Base-by-base conservation (phyloP, 2,329 filamentous ascomycete genomes). In the Hymenoscyphus infarciens region DNA sequence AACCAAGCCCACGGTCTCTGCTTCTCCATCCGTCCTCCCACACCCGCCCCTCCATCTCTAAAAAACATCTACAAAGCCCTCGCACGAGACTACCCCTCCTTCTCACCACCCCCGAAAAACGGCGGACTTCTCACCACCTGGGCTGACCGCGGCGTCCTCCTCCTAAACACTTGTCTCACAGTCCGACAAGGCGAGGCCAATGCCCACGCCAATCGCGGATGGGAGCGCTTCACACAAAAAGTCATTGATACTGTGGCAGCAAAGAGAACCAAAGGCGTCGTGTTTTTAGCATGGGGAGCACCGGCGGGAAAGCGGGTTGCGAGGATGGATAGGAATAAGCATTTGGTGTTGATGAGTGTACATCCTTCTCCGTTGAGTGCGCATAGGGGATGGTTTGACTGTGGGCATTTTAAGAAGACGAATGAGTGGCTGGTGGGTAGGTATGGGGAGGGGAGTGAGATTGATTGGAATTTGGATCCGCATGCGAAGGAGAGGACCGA, bases 1-100 rank as follows among this genome's bases (percentile, higher is more conserved):
- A 96, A 96, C 76, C 95, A 99, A 81, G 95, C 95, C 58, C 95
- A 98, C 76, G 95, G 95, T 53, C 87, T 99, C 63, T 94, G 91
- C 74, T 99, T 99, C 82, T 97, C 92, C 56, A 93, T 98, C 61
- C 90, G 91, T 10, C 88, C 94, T 2, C 95, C 95, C 0, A 96
- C 92, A 0, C 85, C 86, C 3, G 92, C 94, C 1, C 95, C 95
- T 0, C 93, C 94, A 0, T 97, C 92, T 0, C 87, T 99, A 16
- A 86, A 86, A 71, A 99, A 99, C 78, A 97, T 99, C 79, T 99
- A 96, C 81, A 92, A 83, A 53, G 89, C 87, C 11, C 85, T 99
- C 62, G 87, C 89, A 73, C 92, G 90, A 61, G 93, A 98, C 78
- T 98, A 97, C 74, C 92, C 94, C 0, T 76, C 80, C 53, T 97